A percentile compares a stretch with the other conserved stretches of the same genome.
Conservation (phyloP, 148 eudicot genomes). For the Rheum nobile region DNA sequence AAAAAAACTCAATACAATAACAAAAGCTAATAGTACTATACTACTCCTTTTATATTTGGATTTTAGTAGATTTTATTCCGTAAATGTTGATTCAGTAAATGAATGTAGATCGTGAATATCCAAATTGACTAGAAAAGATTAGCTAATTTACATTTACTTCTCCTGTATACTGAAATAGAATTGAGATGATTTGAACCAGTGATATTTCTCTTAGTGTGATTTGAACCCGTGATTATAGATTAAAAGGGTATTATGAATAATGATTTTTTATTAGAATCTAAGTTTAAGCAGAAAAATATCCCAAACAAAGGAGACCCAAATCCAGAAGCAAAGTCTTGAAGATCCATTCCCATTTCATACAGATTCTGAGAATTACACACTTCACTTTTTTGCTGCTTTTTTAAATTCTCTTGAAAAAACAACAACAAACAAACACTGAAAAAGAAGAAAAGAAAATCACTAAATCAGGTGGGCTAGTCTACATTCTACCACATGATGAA, state of each 20-base stretch:
- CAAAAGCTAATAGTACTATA: background rate
- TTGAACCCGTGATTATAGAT: background rate
- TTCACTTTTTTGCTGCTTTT: background rate
- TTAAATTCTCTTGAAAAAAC: background rate
- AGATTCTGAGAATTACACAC: background rate
- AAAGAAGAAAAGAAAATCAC: background rate
- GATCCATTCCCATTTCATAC: background rate
- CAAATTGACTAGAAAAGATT: too few species aligned
- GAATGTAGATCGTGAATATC: too few species aligned
- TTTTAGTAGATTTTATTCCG: too few species aligned
- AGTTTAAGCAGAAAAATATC: background rate
- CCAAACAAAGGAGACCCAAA: background rate
- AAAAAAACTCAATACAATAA: background rate
- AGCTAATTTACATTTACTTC: too few species aligned
- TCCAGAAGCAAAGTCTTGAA: background rate
- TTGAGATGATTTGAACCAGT: background rate
- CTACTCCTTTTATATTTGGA: too few species aligned
- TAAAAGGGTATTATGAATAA: background rate
- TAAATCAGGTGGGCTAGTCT: background rate
- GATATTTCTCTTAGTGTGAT: background rate
- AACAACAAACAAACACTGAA: background rate
- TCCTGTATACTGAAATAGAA: too few species aligned
- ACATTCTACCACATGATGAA: background rate
- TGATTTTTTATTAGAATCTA: background rate
- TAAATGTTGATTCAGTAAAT: too few species aligned